These are phyloP conservation scores for Kuraishia capsulata DNA, from an alignment of 805 yeast genomes.

Conservation along the genomic window DNA sequence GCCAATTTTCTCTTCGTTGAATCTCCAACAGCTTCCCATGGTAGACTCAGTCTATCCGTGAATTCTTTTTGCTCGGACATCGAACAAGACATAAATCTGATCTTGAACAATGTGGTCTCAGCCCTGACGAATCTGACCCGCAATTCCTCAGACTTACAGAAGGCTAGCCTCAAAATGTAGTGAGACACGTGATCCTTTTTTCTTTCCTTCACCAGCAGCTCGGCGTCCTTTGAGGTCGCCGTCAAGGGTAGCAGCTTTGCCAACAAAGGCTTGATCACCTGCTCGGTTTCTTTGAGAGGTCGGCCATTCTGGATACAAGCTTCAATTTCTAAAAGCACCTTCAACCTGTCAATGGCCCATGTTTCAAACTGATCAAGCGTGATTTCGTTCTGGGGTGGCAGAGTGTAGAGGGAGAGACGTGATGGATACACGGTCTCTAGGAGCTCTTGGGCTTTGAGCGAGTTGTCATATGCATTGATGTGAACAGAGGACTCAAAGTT, in stretches of 20 bases:
- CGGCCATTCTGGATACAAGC: slow-evolving; percentile 59
- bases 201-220: slow-evolving; percentile 45
- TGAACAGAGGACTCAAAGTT: slow-evolving; percentile 34
- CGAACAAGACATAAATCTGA: slow-evolving; percentile 60
- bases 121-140: slow-evolving; percentile 70
- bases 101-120: slow-evolving; percentile 65
- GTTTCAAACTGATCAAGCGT: slow-evolving; percentile 87
- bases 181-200: slow-evolving; percentile 90
- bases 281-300: slow-evolving; percentile 54
- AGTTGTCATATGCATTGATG: slow-evolving; percentile 19
- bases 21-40: slow-evolving; percentile 59
- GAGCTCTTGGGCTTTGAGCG: slow-evolving; percentile 22
- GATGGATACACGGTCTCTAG: slow-evolving; percentile 37
- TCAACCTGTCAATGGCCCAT: slow-evolving; percentile 92
- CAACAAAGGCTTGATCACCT: slow-evolving; percentile 55
- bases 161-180: slow-evolving; percentile 78
- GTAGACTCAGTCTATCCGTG: slow-evolving; percentile 53
- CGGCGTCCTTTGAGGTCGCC: slow-evolving; percentile 29
- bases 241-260: slow-evolving; percentile 58
- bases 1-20: slow-evolving; percentile 49
- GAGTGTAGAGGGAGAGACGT: slow-evolving; percentile 64
- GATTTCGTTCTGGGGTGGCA: slow-evolving; percentile 78
- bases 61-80: slow-evolving; percentile 62
- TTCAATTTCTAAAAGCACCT: slow-evolving; percentile 78
- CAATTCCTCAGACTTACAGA: slow-evolving; percentile 79